Evolutionary conservation across 345 rosid species (phyloP), one percentile per base, ranked within the genome.

Genomic region (Gossypium anomalum): DNA sequence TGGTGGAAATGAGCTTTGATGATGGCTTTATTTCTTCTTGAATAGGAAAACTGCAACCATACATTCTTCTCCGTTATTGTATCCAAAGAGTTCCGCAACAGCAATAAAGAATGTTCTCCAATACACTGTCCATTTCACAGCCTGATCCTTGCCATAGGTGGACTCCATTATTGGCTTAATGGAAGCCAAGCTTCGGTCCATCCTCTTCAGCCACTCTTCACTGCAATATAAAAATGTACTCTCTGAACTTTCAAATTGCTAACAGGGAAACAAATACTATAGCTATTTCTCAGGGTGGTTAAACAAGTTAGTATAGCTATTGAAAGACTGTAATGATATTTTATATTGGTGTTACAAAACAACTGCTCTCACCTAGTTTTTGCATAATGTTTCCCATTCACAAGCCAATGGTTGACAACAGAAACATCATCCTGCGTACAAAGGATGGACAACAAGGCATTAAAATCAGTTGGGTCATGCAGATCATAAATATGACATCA

Each of bases 11-110:
- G 76, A 22, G 55, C 44, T 6, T 17, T 47, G 3, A 29, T 8
- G 8, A 34, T 1, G 76, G 47, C 23, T 59, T 89, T 87, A 87
- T 68, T 94, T 94, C 86, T 87, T 94, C 78, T 84, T 89, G 81
- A 90, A 94, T 9, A 89, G 86, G 85, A 87, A 91, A 75, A 58
- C 91, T 19, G 93, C 78, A 65, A 91, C 87, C 97, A 92, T 88
- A 93, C 98, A 94, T 83, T 91, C 97, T 41, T 91, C 92, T 59
- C 97, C 97, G 22, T 89, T 83, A 84, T 79, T 89, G 85, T 92
- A 94, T 41, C 87, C 93, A 10, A 89, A 92, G 78, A 92, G 92
- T 76, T 94, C 97, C 7, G 97, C 97, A 73, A 89, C 97, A 0
- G 93, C 80, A 0, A 92, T 88, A 75, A 94, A 92, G 84, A 92